Base-by-base conservation (phyloP, 2,329 filamentous ascomycete species). In the Fusarium coffeatum region DNA sequence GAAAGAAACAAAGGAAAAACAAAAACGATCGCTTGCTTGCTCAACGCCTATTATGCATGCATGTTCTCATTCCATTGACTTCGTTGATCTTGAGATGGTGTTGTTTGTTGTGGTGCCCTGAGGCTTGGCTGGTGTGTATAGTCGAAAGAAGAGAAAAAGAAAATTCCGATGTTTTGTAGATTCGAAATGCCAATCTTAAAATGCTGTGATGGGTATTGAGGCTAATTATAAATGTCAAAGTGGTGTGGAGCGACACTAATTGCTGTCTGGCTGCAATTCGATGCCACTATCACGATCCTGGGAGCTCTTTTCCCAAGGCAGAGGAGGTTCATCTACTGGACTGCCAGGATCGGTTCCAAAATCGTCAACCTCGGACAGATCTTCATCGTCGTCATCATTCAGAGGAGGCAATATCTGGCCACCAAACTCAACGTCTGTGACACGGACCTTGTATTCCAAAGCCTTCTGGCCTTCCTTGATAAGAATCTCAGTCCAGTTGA, bases 391-490 rank as follows among this genome's bases (percentile, higher is more conserved):
- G 7, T 66, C 61, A 15, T 49, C 60, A 23, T 89, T 71, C 63
- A 45, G 74, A 2, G 85, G 83, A 12, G 87, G 85, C 6, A 98
- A 84, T 3, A 97, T 92, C 23, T 93, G 88, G 0, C 94, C 94
- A 15, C 94, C 93, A 6, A 98, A 82, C 73, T 92, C 88, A 34
- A 97, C 86, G 75, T 98, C 95, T 70, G 89, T 92, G 11, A 92
- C 88, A 30, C 87, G 87, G 27, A 98, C 93, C 61, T 88, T 86
- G 77, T 97, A 97, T 49, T 92, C 91, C 4, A 99, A 86, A 1
- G 96, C 96, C 77, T 93, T 95, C 76, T 90, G 92, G 8, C 92
- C 96, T 73, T 98, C 94, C 50, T 88, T 90, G 78, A 99, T 97
- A 46, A 99, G 86, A 68, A 92, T 90, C 77, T 99, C 95, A 0